Evolutionary conservation across 140 eudicot genomes (phyloP).

Genomic region (Senecio squalidus): DNA sequence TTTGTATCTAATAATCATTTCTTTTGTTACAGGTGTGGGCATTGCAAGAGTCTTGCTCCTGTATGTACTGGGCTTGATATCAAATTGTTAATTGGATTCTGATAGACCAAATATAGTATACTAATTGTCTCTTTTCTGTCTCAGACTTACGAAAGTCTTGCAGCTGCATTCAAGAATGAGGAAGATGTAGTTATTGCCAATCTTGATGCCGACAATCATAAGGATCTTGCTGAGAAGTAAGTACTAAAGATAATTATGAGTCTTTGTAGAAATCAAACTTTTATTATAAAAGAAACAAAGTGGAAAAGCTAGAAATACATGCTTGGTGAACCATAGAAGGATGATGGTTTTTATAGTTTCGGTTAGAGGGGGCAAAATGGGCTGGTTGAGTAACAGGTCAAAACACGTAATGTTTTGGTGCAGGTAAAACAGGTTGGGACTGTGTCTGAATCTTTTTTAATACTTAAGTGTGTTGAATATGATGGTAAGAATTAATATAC

Average conservation of each 20-base stretch:
- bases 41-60: slow-evolving; percentile 96
- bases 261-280: neutral
- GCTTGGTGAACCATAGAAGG: slow-evolving; percentile 8
- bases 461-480: too few species aligned
- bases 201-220: slow-evolving; percentile 88
- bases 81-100: neutral
- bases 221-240: slow-evolving; percentile 81
- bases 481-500: too few species aligned
- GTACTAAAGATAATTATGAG: slow-evolving; percentile 16
- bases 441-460: too few species aligned
- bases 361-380: too few species aligned
- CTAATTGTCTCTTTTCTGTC: slow-evolving; percentile 1
- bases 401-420: too few species aligned
- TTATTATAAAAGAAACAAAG: neutral
- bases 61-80: slow-evolving; percentile 44
- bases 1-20: slow-evolving; percentile 12
- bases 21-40: slow-evolving; percentile 84
- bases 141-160: slow-evolving; percentile 88
- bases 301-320: too few species aligned
- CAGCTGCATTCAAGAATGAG: slow-evolving; percentile 68
- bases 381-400: too few species aligned
- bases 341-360: slow-evolving; percentile 7
- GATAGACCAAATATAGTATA: neutral
- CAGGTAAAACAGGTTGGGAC: too few species aligned
- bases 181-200: slow-evolving; percentile 89